Evolutionary conservation across 352 stramenopile genomes (phyloP).

Genomic region (Plasmopara halstedii): DNA sequence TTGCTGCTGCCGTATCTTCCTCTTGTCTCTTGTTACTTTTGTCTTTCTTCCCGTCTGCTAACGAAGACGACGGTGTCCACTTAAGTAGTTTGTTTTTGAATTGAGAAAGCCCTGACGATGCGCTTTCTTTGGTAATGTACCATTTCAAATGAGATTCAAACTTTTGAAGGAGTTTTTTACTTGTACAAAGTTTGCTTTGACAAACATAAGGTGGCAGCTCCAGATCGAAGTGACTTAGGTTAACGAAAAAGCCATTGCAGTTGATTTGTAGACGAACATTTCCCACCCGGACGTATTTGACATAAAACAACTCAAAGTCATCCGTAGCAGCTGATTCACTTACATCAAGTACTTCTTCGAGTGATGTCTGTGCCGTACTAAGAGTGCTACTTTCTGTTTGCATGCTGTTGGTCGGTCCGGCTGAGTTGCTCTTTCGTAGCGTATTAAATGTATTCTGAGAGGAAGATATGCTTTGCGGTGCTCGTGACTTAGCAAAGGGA

Average conservation of each 20-base stretch:
- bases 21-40: slow-evolving; percentile 44
- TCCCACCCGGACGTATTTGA: slow-evolving; percentile 78
- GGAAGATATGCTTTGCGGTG: slow-evolving; percentile 1
- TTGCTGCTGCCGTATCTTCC: slow-evolving; percentile 45
- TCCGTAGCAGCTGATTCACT: slow-evolving; percentile 38
- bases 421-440: slow-evolving; percentile 15
- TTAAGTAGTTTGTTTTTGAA: slow-evolving; percentile 85
- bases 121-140: slow-evolving; percentile 75
- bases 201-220: slow-evolving; percentile 72
- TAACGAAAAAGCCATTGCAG: slow-evolving; percentile 83
- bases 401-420: slow-evolving; percentile 2
- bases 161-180: slow-evolving; percentile 73
- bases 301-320: slow-evolving; percentile 74
- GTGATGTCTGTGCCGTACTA: slow-evolving; percentile 3
- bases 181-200: slow-evolving; percentile 75
- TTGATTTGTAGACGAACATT: slow-evolving; percentile 76
- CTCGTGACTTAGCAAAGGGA: slow-evolving; percentile 13
- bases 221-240: slow-evolving; percentile 73
- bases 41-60: slow-evolving; percentile 45
- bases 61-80: slow-evolving; percentile 45
- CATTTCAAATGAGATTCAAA: slow-evolving; percentile 81
- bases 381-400: slow-evolving; percentile 10
- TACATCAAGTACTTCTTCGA: slow-evolving; percentile 29
- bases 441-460: slow-evolving; percentile 6
- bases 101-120: slow-evolving; percentile 72